phyloP scores from a whole-genome alignment of 768 basidiomycete species.

The Lactarius akahatsu region DNA sequence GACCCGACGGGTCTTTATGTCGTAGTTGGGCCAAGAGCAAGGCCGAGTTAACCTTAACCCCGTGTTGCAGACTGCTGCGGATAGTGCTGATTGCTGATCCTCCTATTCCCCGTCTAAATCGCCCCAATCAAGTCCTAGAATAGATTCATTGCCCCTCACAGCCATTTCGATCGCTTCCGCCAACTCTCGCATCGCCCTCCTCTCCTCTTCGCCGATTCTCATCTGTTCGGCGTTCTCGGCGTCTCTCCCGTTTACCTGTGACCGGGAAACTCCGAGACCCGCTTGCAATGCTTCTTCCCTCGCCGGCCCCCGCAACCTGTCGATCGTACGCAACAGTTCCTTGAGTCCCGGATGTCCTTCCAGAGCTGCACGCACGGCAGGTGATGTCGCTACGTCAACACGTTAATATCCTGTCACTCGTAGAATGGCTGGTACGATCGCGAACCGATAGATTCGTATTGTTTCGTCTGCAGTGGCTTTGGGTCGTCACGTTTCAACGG shows the following conservation, averaged over 20 bases:
- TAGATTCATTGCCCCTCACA: constrained; percentile 54
- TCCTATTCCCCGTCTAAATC: background rate
- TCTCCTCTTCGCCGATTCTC: constrained; percentile 48
- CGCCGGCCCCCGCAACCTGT: constrained; percentile 59
- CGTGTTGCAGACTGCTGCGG: background rate
- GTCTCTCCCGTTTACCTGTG: constrained; percentile 29
- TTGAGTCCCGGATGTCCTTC: constrained; percentile 50
- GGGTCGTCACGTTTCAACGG: constrained; percentile 85
- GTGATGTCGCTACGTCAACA: constrained; percentile 62
- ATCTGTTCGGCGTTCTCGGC: background rate
- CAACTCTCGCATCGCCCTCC: constrained; percentile 51
- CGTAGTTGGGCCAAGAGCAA: background rate
- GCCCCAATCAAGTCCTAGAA: constrained; percentile 66
- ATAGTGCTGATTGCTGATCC: background rate
- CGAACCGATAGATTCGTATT: constrained; percentile 81
- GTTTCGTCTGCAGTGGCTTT: constrained; percentile 64
- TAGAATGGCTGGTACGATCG: background rate
- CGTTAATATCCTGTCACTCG: background rate
- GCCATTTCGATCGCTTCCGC: constrained; percentile 68
- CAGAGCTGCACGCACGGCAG: constrained; percentile 56
- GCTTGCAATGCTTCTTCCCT: constrained; percentile 65
- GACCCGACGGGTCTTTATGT: background rate
- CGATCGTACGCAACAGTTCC: constrained; percentile 53
- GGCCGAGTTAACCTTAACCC: constrained; percentile 2
- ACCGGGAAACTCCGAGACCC: constrained; percentile 56